Base-by-base conservation (phyloP, 495 filamentous ascomycete genomes). In the Aspergillus sclerotioniger region DNA sequence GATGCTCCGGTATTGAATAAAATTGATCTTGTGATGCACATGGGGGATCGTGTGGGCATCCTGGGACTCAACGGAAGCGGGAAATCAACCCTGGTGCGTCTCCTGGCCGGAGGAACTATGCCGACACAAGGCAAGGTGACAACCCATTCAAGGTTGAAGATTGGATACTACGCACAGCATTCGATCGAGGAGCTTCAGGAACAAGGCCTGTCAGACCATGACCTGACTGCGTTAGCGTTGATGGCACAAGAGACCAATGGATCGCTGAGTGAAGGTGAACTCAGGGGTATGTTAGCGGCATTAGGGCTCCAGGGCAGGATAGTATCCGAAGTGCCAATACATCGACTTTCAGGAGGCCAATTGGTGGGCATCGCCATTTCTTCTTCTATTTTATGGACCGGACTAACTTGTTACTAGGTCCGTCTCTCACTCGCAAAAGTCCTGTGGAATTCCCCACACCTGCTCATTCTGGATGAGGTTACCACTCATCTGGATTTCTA, bases 401-500 rank as follows among this genome's bases (percentile, higher is more conserved):
- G 12, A 57, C 53, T 52, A 51, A 58, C 15, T 16, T 21, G 8
- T 2, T 13, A 20, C 15, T 33, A 82, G 71, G 89, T 92, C n/a
- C 79, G 90, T 16, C 71, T 89, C n/a, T 84, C 88, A 32, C 72
- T 94, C 43, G 89, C 89, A 10, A 72, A 82, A 50, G 69, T 92
- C 3, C 66, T 92, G 35, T 87, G 85, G 82, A 75, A 71, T 39
- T 73, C 78, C 10, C 90, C 90, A 46, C 89, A 91, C 28, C 76
- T 89, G 21, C 80, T 95, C 20, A 80, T 95, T 13, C 81, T 95
- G 8, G 90, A 95, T 64, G 90, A 95, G 67, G 85, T 88, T 16
- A 93, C 88, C 9, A 95, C 90, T n/a, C 90, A 93, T 74, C 72
- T 95, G 35, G 90, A 95, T 62, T 87, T 85, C 61, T 78, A 91